Evolutionary conservation across 768 basidiomycete genomes (phyloP).

Genomic region (Agrocybe praecox): DNA sequence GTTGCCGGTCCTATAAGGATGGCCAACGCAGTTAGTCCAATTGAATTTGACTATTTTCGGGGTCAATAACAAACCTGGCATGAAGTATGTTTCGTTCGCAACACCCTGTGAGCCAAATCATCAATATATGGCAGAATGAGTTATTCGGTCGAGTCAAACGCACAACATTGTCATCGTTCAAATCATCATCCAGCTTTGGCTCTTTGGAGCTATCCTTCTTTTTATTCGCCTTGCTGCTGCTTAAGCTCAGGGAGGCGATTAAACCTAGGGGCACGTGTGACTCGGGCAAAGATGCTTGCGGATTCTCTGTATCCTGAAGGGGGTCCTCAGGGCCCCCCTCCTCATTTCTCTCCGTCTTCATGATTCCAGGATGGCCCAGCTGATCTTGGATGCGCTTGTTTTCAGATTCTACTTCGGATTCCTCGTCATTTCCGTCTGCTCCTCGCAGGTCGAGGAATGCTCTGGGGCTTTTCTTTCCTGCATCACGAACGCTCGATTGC

Average conservation of each 20-base stretch:
- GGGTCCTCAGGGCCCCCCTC: slow-evolving; percentile 32
- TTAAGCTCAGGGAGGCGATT: slow-evolving; percentile 71
- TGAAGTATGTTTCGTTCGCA: slow-evolving; percentile 79
- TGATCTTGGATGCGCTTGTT: slow-evolving; percentile 22
- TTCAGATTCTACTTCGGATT: slow-evolving; percentile 46
- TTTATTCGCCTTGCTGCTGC: slow-evolving; percentile 46
- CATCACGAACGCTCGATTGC: slow-evolving; percentile 57
- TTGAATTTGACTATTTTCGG: background rate
- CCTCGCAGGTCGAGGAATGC: slow-evolving; percentile 49
- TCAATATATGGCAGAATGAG: background rate
- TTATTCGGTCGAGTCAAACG: slow-evolving; percentile 24
- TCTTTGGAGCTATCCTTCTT: slow-evolving; percentile 40
- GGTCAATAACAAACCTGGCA: slow-evolving; percentile 56
- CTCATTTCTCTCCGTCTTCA: slow-evolving; percentile 21
- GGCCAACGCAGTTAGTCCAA: background rate
- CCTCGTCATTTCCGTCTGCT: slow-evolving; percentile 33
- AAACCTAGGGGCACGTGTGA: slow-evolving; percentile 75
- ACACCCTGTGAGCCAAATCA: slow-evolving; percentile 54
- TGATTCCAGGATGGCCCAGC: slow-evolving; percentile 9
- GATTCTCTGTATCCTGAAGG: slow-evolving; percentile 44
- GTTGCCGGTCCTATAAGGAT: slow-evolving; percentile 61
- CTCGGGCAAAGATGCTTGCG: slow-evolving; percentile 60
- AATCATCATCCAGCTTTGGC: slow-evolving; percentile 35
- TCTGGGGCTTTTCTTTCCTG: slow-evolving; percentile 41
- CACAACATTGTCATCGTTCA: slow-evolving; percentile 68